Percentiles rank a stretch among this genome's conserved stretches.
Evolutionary conservation across 2,329 filamentous ascomycete species (phyloP).

Genomic region (Aspergillus ruber): DNA sequence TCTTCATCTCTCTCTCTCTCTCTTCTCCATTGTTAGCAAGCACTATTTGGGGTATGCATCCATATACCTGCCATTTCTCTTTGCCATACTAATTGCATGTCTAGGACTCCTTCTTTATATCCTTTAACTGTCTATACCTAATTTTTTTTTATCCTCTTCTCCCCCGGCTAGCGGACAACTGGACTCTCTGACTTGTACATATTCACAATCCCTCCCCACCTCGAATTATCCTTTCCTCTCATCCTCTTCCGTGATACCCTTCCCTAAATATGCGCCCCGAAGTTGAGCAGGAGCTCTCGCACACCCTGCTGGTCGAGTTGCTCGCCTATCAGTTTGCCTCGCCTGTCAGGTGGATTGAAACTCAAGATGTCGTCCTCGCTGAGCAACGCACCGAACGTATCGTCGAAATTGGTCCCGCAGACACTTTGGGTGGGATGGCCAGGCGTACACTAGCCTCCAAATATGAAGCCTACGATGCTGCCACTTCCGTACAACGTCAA

Average conservation of each 20-base stretch:
- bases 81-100: too few relatives aligned
- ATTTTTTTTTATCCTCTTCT: slow-evolving; percentile 2
- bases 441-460: slow-evolving; percentile 92
- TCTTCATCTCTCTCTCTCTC: neutral
- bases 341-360: slow-evolving; percentile 99
- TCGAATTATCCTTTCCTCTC: neutral
- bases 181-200: neutral
- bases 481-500: slow-evolving; percentile 90
- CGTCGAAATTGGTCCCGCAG: slow-evolving; percentile 93
- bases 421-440: slow-evolving; percentile 96
- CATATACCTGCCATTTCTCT: too few relatives aligned
- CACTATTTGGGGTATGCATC: too few relatives aligned
- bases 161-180: neutral
- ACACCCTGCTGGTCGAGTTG: slow-evolving; percentile 96
- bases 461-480: slow-evolving; percentile 97
- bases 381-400: slow-evolving; percentile 95
- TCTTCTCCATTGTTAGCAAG: too few relatives aligned
- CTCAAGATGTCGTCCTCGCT: slow-evolving; percentile 97
- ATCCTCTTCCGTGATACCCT: neutral
- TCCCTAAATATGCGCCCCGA: slow-evolving; percentile 78
- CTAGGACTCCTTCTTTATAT: too few relatives aligned
- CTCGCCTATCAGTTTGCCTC: slow-evolving; percentile 99
- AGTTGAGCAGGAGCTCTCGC: slow-evolving; percentile 97
- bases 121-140: neutral
- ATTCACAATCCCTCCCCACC: neutral